Percentiles rank a stretch among this genome's conserved stretches.
Evolutionary conservation across 2,329 filamentous ascomycete genomes (phyloP).

Genomic region (Botrytis squamosa): DNA sequence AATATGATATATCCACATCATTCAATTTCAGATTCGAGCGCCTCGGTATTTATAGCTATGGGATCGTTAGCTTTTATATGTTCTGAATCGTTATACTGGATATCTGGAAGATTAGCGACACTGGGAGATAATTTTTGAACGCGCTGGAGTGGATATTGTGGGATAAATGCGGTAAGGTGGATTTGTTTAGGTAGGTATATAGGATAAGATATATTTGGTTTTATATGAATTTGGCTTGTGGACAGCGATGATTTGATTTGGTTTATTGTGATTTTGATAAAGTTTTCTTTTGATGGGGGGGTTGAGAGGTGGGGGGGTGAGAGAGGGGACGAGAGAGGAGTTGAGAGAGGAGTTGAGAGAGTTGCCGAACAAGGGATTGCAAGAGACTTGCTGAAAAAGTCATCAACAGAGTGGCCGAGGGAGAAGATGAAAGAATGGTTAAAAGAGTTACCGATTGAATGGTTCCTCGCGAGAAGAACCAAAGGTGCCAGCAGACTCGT

Average conservation of each 20-base stretch:
- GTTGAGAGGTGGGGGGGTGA: rapidly evolving
- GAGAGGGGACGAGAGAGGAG: neutral
- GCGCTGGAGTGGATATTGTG: rapidly evolving
- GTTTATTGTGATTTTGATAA: neutral
- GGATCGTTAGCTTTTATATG: neutral
- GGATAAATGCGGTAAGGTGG: rapidly evolving
- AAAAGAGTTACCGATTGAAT: too few species aligned
- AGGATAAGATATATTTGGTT: neutral
- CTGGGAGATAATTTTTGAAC: neutral
- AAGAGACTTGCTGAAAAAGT: too few species aligned
- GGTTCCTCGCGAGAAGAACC: neutral
- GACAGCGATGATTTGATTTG: neutral
- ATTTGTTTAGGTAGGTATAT: neutral
- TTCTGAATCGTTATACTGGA: neutral
- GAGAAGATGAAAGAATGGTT: neutral
- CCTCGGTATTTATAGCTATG: rapidly evolving
- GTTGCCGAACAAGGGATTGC: rapidly evolving
- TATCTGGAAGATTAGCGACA: neutral
- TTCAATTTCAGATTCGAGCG: neutral
- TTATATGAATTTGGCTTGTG: neutral
- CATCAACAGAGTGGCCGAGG: neutral
- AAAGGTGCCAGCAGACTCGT: neutral
- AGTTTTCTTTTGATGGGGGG: neutral
- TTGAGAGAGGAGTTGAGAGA: neutral
- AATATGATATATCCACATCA: neutral